These are phyloP conservation scores for Aspergillus felis DNA, from an alignment of 2,329 filamentous ascomycete species.

Conservation along the genomic window DNA sequence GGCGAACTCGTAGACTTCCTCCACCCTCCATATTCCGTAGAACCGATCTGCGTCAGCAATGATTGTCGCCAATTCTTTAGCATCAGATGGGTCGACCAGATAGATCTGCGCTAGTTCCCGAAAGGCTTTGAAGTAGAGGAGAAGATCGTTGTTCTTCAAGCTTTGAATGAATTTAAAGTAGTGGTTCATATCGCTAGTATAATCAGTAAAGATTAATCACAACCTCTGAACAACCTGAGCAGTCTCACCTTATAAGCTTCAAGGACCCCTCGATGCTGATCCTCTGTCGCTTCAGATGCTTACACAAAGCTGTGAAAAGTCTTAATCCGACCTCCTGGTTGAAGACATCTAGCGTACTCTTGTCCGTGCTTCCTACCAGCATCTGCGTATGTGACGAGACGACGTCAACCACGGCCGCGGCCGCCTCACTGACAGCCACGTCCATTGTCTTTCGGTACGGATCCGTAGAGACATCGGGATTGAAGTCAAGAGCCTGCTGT, in stretches of 20 bases:
- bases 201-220: constrained; percentile 2
- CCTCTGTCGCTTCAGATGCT: constrained; percentile 94
- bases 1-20: constrained; percentile 97
- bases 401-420: constrained; percentile 74
- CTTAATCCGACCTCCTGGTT: constrained; percentile 95
- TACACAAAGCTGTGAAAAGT: constrained; percentile 87
- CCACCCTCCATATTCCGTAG: constrained; percentile 84
- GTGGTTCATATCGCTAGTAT: constrained; percentile 78
- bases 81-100: constrained; percentile 78
- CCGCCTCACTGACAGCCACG: constrained; percentile 70
- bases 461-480: constrained; percentile 54
- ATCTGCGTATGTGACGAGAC: constrained; percentile 87
- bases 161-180: constrained; percentile 82
- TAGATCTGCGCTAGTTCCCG: constrained; percentile 94
- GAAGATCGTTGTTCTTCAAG: constrained; percentile 75
- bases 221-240: neutral
- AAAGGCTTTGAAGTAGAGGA: constrained; percentile 86
- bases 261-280: constrained; percentile 86
- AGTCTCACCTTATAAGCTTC: constrained; percentile 70
- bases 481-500: constrained; percentile 84
- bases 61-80: constrained; percentile 90
- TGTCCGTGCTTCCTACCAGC: constrained; percentile 92
- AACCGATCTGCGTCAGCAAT: constrained; percentile 91
- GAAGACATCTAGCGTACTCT: constrained; percentile 97
- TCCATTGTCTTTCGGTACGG: constrained; percentile 32